A percentile compares a stretch with the other conserved stretches of the same genome.
These are phyloP conservation scores for Alternaria postmessia DNA, from an alignment of 2,329 filamentous ascomycete genomes.

Conservation along the genomic window DNA sequence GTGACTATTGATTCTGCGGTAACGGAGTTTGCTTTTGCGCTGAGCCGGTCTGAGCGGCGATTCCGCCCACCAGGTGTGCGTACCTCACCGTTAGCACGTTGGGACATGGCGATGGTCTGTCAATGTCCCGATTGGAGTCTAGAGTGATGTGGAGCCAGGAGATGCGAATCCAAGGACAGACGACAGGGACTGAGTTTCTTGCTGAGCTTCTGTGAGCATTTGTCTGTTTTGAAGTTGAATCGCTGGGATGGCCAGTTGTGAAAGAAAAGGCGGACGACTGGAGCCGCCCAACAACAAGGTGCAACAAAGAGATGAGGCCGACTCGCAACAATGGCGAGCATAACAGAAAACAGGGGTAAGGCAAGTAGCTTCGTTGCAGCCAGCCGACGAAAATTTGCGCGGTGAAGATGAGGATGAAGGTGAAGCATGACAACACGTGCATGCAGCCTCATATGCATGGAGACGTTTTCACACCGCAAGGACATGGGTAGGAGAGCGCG, in stretches of 20 bases:
- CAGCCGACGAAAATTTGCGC: slow-evolving; percentile 7
- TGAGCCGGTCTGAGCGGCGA: slow-evolving; percentile 42
- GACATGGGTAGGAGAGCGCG: slow-evolving; percentile 15
- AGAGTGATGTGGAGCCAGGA: not conserved
- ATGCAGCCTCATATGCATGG: slow-evolving; percentile 5
- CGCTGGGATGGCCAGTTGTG: not conserved
- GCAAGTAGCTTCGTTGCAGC: not conserved
- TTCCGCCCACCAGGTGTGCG: slow-evolving; percentile 31
- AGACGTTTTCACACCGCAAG: slow-evolving; percentile 9
- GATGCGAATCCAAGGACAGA: not conserved
- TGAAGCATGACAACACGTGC: slow-evolving; percentile 11
- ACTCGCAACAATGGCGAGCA: slow-evolving; percentile 14
- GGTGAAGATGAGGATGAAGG: slow-evolving; percentile 13
- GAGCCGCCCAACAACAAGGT: slow-evolving; percentile 3
- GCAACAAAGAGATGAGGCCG: not conserved
- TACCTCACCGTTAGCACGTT: slow-evolving; percentile 28
- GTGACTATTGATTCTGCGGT: slow-evolving; percentile 36
- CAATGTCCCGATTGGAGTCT: not conserved
- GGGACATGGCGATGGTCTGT: slow-evolving; percentile 30
- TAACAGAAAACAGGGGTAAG: slow-evolving; percentile 8
- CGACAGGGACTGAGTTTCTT: not conserved
- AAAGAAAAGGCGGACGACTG: not conserved
- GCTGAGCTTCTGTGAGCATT: slow-evolving; percentile 7
- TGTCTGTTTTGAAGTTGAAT: slow-evolving; percentile 2
- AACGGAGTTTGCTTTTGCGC: slow-evolving; percentile 37